Base-by-base conservation (phyloP, 2,329 filamentous ascomycete species). In the Calonectria leucothoes region DNA sequence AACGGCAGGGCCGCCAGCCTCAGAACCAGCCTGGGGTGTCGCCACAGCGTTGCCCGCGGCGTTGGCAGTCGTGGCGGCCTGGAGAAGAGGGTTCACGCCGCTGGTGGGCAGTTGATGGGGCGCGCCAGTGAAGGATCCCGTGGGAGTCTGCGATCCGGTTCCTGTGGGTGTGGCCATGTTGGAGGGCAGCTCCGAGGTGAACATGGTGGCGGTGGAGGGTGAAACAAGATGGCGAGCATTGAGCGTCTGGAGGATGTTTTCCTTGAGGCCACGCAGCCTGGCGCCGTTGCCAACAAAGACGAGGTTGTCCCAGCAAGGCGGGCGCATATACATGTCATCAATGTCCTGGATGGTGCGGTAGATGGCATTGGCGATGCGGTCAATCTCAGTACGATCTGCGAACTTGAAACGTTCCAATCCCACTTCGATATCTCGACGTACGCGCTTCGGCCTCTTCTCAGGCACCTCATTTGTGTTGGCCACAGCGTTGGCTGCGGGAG, bases 171-270 rank as follows among this genome's bases (percentile, higher is more conserved):
- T 98, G 35, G 94, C 95, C 82, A 98, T 91, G 85, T 97, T 96
- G 11, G 95, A 98, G 10, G 97, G 97, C 45, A 98, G 92, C 84
- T 99, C 97, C 27, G 95, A 98, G 42, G 96, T 98, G 88, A 98
- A 98, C 81, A 98, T 98, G 51, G 96, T 98, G 65, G 95, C 95
- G 1, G 95, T 96, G 33, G 94, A 96, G 0, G 97, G 97, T 2
- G 96, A 98, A 77, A 99, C 93, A 68, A 98, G 90, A 83, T 98
- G 97, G 76, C 96, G 95, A 63, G 93, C 90, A 45, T 91, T 91
- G 42, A 99, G 90, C 0, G 93, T 95, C 79, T 94, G 90, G 45
- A 98, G 84, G 61, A 99, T 92, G 77, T 96, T 95, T 80, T 98
- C 95, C 77, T 94, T 96, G 83, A 99, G 96, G 6, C 97, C 95